These are phyloP conservation scores for Escovopsis sp. DNA, from an alignment of 2,329 filamentous ascomycete species.

Conservation along the genomic window DNA sequence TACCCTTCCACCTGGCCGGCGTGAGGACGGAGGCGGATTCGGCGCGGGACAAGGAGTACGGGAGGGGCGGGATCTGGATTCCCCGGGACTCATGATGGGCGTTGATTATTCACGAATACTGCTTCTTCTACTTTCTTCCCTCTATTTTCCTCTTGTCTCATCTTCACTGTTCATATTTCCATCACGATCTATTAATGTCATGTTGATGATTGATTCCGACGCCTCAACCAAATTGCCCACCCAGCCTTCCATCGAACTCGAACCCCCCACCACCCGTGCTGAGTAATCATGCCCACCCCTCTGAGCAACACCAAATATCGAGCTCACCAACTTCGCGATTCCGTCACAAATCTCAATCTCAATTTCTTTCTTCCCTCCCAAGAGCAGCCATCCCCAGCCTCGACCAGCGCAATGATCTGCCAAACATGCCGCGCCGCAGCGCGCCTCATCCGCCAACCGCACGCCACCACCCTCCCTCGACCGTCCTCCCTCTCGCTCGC, in stretches of 20 bases:
- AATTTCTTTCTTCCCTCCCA: not conserved
- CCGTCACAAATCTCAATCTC: not conserved
- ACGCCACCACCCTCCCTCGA: slow-evolving; percentile 1
- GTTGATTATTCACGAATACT: not conserved
- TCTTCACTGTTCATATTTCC: not conserved
- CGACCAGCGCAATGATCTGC: slow-evolving; percentile 7
- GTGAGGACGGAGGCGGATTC: slow-evolving; percentile 36
- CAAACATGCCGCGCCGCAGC: slow-evolving; percentile 6
- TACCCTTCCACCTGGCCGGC: slow-evolving; percentile 45
- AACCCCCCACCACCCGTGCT: not conserved
- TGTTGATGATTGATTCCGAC: not conserved
- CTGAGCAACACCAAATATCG: slow-evolving; percentile 3
- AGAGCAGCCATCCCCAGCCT: not conserved
- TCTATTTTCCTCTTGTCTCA: not conserved
- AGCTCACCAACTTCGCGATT: not conserved
- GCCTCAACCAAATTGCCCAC: not conserved
- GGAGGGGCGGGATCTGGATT: slow-evolving; percentile 36
- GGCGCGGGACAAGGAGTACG: slow-evolving; percentile 33
- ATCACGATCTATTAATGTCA: not conserved
- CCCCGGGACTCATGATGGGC: slow-evolving; percentile 8
- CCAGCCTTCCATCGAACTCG: slow-evolving; percentile 3
- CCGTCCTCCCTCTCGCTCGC: not conserved
- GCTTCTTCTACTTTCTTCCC: not conserved
- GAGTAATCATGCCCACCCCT: not conserved
- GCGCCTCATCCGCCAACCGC: too few relatives aligned